phyloP scores from a whole-genome alignment of 352 stramenopile genomes.

The Globisporangium rhizosaccharum region DNA sequence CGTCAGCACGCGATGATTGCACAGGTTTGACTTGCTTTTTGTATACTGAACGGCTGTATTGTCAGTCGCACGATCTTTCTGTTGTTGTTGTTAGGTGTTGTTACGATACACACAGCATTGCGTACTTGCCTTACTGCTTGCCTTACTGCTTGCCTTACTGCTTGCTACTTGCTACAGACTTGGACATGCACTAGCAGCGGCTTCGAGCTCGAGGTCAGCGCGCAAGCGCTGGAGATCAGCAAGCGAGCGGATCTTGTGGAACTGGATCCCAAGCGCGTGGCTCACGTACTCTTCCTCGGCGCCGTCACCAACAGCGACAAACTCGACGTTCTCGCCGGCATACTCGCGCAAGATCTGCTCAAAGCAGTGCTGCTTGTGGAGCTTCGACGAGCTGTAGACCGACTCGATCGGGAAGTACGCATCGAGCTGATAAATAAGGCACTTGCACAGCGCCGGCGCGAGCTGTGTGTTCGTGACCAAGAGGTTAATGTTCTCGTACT shows the following conservation, averaged over 20 bases:
- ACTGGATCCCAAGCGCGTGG: slow-evolving; percentile 53
- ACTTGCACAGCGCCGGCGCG: slow-evolving; percentile 77
- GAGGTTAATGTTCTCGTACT: slow-evolving; percentile 65
- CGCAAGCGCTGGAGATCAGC: slow-evolving; percentile 57
- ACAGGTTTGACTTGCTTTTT: too few relatives aligned
- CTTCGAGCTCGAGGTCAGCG: slow-evolving; percentile 48
- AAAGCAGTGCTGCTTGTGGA: slow-evolving; percentile 78
- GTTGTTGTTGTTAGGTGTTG: too few relatives aligned
- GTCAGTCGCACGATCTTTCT: too few relatives aligned
- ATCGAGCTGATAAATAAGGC: slow-evolving; percentile 77
- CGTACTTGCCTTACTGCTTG: too few relatives aligned
- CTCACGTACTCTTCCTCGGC: slow-evolving; percentile 78
- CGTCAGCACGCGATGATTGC: too few relatives aligned
- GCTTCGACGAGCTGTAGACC: slow-evolving; percentile 72
- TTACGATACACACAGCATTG: too few relatives aligned
- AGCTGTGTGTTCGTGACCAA: slow-evolving; percentile 83
- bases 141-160: too few relatives aligned
- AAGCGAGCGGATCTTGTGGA: slow-evolving; percentile 69
- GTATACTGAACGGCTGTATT: too few relatives aligned
- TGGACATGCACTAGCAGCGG: background rate
- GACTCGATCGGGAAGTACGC: slow-evolving; percentile 67
- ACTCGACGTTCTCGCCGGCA: slow-evolving; percentile 37
- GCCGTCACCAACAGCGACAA: slow-evolving; percentile 72
- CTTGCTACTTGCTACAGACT: too few relatives aligned
- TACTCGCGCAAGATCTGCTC: slow-evolving; percentile 67